phyloP scores from a whole-genome alignment of 257 asterid genomes.

The Lantana camara region DNA sequence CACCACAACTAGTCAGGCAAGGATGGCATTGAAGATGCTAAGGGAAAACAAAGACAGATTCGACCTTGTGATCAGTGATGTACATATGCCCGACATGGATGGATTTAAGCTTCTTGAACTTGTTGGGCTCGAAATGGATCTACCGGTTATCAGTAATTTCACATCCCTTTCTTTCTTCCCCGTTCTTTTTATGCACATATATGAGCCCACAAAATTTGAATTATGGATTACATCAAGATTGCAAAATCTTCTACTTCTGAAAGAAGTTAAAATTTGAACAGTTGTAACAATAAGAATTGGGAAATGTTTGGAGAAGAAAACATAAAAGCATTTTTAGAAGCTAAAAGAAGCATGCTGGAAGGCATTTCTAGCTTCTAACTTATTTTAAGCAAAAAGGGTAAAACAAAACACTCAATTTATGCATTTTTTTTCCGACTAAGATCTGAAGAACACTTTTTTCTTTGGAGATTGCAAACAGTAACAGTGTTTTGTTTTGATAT shows the following conservation, averaged over 20 bases:
- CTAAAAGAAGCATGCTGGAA: too few species aligned
- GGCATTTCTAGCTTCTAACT: too few species aligned
- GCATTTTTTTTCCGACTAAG: too few species aligned
- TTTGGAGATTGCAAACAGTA: too few species aligned
- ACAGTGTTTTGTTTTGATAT: conserved; percentile 1
- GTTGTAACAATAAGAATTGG: too few species aligned
- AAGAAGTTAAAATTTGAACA: not conserved
- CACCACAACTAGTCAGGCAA: conserved; percentile 67
- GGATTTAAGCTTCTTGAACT: conserved; percentile 88
- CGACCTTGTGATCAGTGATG: conserved; percentile 84
- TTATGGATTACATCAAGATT: not conserved
- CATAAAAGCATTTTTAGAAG: too few species aligned
- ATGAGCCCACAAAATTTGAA: conserved; percentile 1
- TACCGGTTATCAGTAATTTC: conserved; percentile 82
- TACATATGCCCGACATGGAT: conserved; percentile 95
- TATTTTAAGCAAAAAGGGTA: too few species aligned
- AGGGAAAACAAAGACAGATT: conserved; percentile 71
- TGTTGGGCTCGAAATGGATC: conserved; percentile 87
- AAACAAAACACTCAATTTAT: too few species aligned
- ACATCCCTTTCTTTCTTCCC: conserved; percentile 15
- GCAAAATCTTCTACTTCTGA: not conserved
- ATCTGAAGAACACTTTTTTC: too few species aligned
- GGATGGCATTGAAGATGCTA: conserved; percentile 66
- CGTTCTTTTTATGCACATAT: not conserved
- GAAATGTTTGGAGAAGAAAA: too few species aligned